These are phyloP conservation scores for Diospyros kaki DNA, from an alignment of 148 eudicot genomes.

Conservation along the genomic window DNA sequence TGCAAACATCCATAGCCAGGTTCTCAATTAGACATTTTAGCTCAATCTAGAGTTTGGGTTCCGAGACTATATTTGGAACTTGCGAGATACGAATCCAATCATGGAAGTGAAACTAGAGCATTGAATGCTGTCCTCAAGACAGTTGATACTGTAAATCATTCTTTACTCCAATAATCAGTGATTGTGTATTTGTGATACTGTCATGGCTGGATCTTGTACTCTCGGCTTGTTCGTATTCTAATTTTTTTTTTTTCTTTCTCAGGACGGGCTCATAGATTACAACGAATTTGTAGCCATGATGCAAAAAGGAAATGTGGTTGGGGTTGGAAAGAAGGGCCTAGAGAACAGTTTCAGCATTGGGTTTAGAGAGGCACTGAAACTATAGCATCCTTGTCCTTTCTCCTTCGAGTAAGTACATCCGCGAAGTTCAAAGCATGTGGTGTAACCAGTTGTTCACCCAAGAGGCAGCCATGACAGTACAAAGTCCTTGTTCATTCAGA, in stretches of 20 bases:
- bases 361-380: conserved; percentile 52
- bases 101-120: too few relatives aligned
- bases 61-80: not conserved
- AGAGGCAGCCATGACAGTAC: conserved; percentile 3
- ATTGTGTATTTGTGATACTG: too few relatives aligned
- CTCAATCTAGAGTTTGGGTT: not conserved
- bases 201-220: too few relatives aligned
- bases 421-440: not conserved
- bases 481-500: not conserved
- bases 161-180: not conserved
- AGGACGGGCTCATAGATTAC: conserved; percentile 86
- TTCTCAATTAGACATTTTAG: not conserved
- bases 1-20: not conserved
- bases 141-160: not conserved
- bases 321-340: conserved; percentile 46
- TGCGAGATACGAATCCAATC: not conserved
- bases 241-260: conserved; percentile 2
- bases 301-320: conserved; percentile 53
- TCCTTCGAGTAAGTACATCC: not conserved
- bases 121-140: too few relatives aligned
- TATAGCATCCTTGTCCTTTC: conserved; percentile 19
- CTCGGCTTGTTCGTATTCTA: too few relatives aligned
- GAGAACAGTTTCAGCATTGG: conserved; percentile 50
- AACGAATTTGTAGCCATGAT: conserved; percentile 76
- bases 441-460: conserved; percentile 3